Base-by-base conservation (phyloP, 768 basidiomycete species). In the Russula vinacea region DNA sequence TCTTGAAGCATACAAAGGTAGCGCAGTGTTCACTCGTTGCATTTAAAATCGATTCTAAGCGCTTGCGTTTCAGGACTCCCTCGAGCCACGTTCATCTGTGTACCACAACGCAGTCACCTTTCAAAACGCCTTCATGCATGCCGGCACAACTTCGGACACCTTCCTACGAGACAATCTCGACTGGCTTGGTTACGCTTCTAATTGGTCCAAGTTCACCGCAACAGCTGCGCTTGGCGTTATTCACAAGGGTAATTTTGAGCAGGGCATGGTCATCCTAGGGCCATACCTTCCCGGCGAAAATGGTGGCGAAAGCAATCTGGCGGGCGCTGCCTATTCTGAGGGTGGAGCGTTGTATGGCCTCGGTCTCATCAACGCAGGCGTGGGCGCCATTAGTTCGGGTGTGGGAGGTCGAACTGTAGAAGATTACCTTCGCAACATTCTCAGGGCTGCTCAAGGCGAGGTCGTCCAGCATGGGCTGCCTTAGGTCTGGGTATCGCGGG, bases 141-240 rank as follows among this genome's bases (percentile, higher is more conserved):
- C 96, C n/a, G 97, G 97, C 53, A 99, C 97, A 3, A 94, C 94
- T 0, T 95, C 94, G 1, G 97, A 99, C 71, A 73, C 83, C 29
- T 99, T 98, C 78, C 79, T 99, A 22, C 87, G 94, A 14, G 92
- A 98, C 58, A 98, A 98, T 74, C 83, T 99, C 39, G 96, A 98
- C 73, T 99, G 95, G 94, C 84, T 99, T 5, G 91, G 86, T 11
- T 83, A 92, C 58, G 97, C 97, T 3, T 89, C 89, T 32, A 98
- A 99, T 73, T 99, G 97, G 97, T 92, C 94, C 33, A 99, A 98
- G 72, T 99, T 98, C 77, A 92, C 94, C 4, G 93, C 97, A 7
- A 98, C 97, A 14, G 94, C 97, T 22, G 94, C 92, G 10, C 84
- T 99, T 26, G 97, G 97, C 66, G 92, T 98, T 61, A 98, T 99